Evolutionary conservation across 768 basidiomycete species (phyloP).

Genomic region (Tylopilus plumbeoviolaceoides): DNA sequence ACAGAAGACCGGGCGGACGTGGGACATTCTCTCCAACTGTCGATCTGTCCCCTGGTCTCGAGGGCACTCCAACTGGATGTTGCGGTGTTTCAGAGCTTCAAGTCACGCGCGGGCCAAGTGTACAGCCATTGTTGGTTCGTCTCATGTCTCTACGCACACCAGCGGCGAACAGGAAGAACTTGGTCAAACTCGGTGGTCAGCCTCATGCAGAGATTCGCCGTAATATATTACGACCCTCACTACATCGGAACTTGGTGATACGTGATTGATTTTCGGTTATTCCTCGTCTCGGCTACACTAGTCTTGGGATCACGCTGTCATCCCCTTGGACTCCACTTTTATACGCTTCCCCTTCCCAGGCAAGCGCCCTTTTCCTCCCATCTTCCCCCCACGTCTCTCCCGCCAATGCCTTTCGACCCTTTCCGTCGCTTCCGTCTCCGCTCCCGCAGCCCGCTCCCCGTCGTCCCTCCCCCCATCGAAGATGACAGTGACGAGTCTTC

Average conservation of each 20-base stretch:
- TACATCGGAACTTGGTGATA: neutral
- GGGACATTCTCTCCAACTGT: no score
- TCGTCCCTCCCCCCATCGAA: conserved; percentile 5
- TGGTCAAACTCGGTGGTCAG: conserved; percentile 1
- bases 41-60: no score
- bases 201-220: conserved; percentile 21
- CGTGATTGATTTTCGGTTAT: conserved; percentile 8
- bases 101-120: no score
- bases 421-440: conserved; percentile 26
- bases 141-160: neutral
- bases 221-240: neutral
- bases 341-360: conserved; percentile 7
- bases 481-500: conserved; percentile 25
- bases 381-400: no score
- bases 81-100: neutral
- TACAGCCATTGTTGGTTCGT: no score
- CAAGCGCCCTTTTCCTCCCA: no score
- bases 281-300: conserved; percentile 9
- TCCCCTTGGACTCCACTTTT: neutral
- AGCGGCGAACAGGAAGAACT: neutral
- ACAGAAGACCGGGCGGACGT: no score
- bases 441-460: neutral
- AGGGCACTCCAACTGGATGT: neutral
- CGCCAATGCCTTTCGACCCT: conserved; percentile 13
- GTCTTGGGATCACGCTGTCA: conserved; percentile 7